Conservation (phyloP, 2,329 filamentous ascomycete species). For the Aurifilum marmelostoma region DNA sequence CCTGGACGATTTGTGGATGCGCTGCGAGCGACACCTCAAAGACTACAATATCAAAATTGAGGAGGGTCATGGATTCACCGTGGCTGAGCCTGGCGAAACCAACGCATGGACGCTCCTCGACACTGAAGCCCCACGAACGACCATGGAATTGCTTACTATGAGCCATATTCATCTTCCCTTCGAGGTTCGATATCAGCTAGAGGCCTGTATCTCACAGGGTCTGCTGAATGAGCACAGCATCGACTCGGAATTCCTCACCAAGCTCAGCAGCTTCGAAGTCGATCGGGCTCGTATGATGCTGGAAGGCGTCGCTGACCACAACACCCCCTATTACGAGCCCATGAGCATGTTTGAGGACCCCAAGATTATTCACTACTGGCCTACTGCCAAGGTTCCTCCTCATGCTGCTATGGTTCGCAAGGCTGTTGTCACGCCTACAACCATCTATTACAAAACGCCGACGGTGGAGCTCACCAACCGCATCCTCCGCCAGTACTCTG, state of each 20-base stretch:
- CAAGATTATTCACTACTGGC: conserved; percentile 51
- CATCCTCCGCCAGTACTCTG: conserved; percentile 73
- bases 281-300: conserved; percentile 67
- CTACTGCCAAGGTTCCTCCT: conserved; percentile 58
- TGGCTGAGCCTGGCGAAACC: conserved; percentile 16
- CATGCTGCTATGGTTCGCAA: conserved; percentile 79
- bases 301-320: conserved; percentile 72
- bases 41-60: conserved; percentile 70
- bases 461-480: conserved; percentile 86
- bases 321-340: conserved; percentile 66
- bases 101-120: conserved; percentile 26
- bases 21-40: conserved; percentile 58
- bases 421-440: conserved; percentile 81
- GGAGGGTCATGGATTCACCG: conserved; percentile 12
- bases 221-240: conserved; percentile 78
- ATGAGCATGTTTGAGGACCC: conserved; percentile 69
- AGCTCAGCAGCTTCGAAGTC: conserved; percentile 51
- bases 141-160: conserved; percentile 38
- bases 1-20: conserved; percentile 40
- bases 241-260: conserved; percentile 65
- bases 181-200: conserved; percentile 82
- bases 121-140: neutral
- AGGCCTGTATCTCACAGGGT: conserved; percentile 86
- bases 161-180: conserved; percentile 61
- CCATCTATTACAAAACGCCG: conserved; percentile 76